These are phyloP conservation scores for Wickerhamomyces rabaulensis DNA, from an alignment of 805 yeast species.

Conservation along the genomic window DNA sequence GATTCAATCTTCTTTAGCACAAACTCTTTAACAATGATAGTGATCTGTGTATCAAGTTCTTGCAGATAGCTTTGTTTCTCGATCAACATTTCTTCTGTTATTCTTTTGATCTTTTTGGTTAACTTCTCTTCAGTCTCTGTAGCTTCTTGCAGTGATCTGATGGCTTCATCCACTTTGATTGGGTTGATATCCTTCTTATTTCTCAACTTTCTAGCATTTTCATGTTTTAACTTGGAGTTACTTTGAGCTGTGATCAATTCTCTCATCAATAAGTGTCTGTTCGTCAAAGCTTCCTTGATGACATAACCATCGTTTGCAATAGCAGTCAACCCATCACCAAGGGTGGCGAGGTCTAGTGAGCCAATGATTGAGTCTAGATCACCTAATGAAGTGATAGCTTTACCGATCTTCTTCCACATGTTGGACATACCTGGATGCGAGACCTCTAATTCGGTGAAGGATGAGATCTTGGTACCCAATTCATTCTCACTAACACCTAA, in stretches of 20 bases:
- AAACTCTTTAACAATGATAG: slow-evolving; percentile 48
- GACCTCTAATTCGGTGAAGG: slow-evolving; percentile 40
- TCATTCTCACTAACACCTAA: slow-evolving; percentile 55
- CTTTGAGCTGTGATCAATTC: slow-evolving; percentile 79
- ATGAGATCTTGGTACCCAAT: slow-evolving; percentile 38
- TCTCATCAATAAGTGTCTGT: slow-evolving; percentile 88
- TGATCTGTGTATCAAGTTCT: slow-evolving; percentile 53
- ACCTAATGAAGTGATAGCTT: slow-evolving; percentile 62
- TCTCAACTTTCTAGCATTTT: slow-evolving; percentile 65
- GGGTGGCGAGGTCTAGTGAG: slow-evolving; percentile 62
- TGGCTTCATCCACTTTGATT: slow-evolving; percentile 84
- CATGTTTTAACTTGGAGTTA: slow-evolving; percentile 62
- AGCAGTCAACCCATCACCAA: slow-evolving; percentile 69
- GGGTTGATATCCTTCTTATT: slow-evolving; percentile 76
- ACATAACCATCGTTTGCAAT: slow-evolving; percentile 73
- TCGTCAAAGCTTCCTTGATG: slow-evolving; percentile 88
- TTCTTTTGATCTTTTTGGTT: slow-evolving; percentile 71
- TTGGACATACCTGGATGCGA: slow-evolving; percentile 65
- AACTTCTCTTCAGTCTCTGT: slow-evolving; percentile 70
- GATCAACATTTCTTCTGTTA: slow-evolving; percentile 77
- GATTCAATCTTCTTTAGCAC: slow-evolving; percentile 74
- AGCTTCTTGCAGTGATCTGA: slow-evolving; percentile 72
- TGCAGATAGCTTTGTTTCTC: slow-evolving; percentile 60
- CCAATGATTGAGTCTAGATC: slow-evolving; percentile 73
- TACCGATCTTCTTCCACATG: slow-evolving; percentile 76